phyloP scores from a whole-genome alignment of 1,284 basidiomycete genomes.

The Ganoderma multipileum region DNA sequence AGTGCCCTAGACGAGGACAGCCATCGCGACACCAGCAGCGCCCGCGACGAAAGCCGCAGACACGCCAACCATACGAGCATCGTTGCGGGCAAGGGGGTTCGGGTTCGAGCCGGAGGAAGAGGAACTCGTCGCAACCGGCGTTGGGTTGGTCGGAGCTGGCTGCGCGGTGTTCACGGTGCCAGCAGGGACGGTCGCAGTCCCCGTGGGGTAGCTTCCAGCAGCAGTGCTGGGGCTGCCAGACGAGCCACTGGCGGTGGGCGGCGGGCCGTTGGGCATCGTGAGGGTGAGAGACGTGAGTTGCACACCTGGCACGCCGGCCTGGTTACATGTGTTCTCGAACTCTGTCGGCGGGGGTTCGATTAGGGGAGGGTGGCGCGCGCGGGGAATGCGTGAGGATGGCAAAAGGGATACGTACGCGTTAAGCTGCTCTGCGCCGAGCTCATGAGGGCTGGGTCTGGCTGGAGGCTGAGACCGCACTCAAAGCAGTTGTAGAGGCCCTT shows the following conservation, averaged over 20 bases:
- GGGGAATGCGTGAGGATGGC: background rate
- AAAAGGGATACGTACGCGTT: conserved; percentile 15
- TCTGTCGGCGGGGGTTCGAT: background rate
- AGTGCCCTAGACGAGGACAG: background rate
- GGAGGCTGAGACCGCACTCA: conserved; percentile 25
- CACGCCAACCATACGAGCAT: conserved; percentile 8
- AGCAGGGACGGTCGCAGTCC: background rate
- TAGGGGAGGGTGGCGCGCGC: background rate
- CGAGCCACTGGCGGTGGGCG: background rate
- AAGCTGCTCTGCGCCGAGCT: conserved; percentile 20
- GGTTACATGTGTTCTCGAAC: conserved; percentile 17
- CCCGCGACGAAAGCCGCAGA: background rate
- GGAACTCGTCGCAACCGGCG: background rate
- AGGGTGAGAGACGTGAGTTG: conserved; percentile 15
- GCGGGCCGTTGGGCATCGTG: conserved; percentile 1
- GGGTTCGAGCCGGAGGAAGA: conserved; percentile 2
- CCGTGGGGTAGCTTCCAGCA: conserved; percentile 2
- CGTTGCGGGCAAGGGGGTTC: conserved; percentile 6
- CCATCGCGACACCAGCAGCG: background rate
- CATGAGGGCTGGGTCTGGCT: conserved; percentile 8
- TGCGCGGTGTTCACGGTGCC: background rate
- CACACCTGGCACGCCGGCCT: conserved; percentile 4
- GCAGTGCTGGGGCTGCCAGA: background rate
- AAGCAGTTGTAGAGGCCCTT: conserved; percentile 27
- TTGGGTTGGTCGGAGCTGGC: background rate